phyloP scores from a whole-genome alignment of 2,329 filamentous ascomycete species.

The Aspergillus melleus region DNA sequence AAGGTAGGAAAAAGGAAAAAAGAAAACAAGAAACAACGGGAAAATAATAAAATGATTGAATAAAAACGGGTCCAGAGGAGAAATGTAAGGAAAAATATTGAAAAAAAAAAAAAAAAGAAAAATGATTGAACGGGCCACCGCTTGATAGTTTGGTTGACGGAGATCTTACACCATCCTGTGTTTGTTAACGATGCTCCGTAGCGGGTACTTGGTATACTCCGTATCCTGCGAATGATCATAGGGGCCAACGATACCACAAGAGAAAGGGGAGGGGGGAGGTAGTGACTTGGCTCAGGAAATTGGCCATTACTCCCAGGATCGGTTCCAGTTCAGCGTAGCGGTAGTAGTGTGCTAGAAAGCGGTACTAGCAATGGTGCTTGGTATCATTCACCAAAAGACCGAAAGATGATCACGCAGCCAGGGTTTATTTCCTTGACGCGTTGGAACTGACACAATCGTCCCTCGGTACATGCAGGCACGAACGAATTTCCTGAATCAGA shows the following conservation, averaged over 20 bases:
- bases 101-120: conserved; percentile 5
- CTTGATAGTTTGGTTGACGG: conserved; percentile 15
- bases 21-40: background rate
- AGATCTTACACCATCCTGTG: conserved; percentile 19
- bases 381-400: conserved; percentile 2
- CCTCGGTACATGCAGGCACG: background rate
- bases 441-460: background rate
- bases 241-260: conserved; percentile 7
- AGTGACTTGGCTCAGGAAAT: conserved; percentile 4
- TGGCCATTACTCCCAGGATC: conserved; percentile 8
- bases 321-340: conserved; percentile 9
- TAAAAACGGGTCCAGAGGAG: background rate
- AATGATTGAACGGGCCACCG: conserved; percentile 16
- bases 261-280: conserved; percentile 11
- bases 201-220: conserved; percentile 5
- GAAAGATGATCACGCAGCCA: conserved; percentile 1
- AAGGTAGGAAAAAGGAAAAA: conserved; percentile 5
- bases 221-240: background rate
- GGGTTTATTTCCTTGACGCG: background rate
- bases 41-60: conserved; percentile 4
- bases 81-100: background rate
- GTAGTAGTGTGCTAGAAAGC: background rate
- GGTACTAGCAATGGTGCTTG: conserved; percentile 2
- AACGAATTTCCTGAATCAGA: background rate
- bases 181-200: conserved; percentile 11